These are phyloP conservation scores for Bifiguratus adelaidae DNA, from an alignment of 192 early-diverging fungal genomes.

Conservation along the genomic window DNA sequence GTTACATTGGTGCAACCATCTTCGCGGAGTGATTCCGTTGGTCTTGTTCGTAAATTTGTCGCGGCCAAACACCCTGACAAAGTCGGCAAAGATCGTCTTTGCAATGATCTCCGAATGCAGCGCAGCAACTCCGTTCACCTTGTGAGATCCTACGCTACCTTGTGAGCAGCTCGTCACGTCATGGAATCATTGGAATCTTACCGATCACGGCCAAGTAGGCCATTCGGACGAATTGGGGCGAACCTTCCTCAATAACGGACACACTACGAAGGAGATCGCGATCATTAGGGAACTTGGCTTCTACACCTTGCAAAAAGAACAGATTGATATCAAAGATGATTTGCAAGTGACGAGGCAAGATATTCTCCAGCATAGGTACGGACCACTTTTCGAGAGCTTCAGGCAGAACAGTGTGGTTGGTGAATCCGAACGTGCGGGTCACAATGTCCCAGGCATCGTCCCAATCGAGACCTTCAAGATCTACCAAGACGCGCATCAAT, in stretches of 20 bases:
- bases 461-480: slow-evolving; percentile 86
- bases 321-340: slow-evolving; percentile 99
- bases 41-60: slow-evolving; percentile 95
- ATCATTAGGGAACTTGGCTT: slow-evolving; percentile 76
- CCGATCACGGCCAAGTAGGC: slow-evolving; percentile 87
- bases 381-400: slow-evolving; percentile 98
- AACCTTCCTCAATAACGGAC: slow-evolving; percentile 91
- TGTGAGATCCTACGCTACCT: slow-evolving; percentile 62
- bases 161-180: background rate
- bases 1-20: slow-evolving; percentile 97
- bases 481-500: slow-evolving; percentile 85
- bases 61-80: slow-evolving; percentile 77
- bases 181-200: slow-evolving; percentile 4
- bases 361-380: slow-evolving; percentile 84
- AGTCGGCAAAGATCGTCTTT: slow-evolving; percentile 81
- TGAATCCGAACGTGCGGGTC: slow-evolving; percentile 89
- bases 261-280: slow-evolving; percentile 75
- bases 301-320: slow-evolving; percentile 94
- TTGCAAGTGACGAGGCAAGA: slow-evolving; percentile 94
- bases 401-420: slow-evolving; percentile 98
- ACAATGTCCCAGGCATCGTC: slow-evolving; percentile 92
- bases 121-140: slow-evolving; percentile 93
- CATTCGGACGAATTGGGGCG: slow-evolving; percentile 94
- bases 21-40: slow-evolving; percentile 94
- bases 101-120: slow-evolving; percentile 77